Conservation (phyloP, 202 grass and related monocot genomes). For the Schoenoplectus triqueter region DNA sequence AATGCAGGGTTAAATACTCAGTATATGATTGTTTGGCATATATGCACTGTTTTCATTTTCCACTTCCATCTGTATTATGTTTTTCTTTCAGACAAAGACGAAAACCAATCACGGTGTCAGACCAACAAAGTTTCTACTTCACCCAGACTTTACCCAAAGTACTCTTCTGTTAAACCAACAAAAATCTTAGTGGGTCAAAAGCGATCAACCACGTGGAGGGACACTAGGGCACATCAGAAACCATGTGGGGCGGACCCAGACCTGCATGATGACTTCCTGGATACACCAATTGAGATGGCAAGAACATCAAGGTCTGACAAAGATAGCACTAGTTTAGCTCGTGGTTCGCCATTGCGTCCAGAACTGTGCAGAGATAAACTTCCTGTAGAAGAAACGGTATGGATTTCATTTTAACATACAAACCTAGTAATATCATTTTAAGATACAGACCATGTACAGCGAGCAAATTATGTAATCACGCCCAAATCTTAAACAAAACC, state of each 20-base stretch:
- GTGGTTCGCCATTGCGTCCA: background rate
- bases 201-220: conserved; percentile 63
- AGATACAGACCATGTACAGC: background rate
- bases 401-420: background rate
- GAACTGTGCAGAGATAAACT: background rate
- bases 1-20: background rate
- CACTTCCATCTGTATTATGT: background rate
- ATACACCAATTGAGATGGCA: conserved; percentile 74
- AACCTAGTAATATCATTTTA: background rate
- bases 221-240: conserved; percentile 65
- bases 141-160: conserved; percentile 43
- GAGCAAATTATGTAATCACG: background rate
- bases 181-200: conserved; percentile 42
- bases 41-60: no score
- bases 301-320: conserved; percentile 43
- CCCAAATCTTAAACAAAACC: background rate
- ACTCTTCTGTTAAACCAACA: conserved; percentile 38
- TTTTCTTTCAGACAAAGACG: conserved; percentile 11
- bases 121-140: conserved; percentile 31
- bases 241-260: conserved; percentile 65
- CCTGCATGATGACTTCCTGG: conserved; percentile 90
- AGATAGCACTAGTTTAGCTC: conserved; percentile 8
- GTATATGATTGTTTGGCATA: no score
- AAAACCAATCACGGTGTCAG: conserved; percentile 30
- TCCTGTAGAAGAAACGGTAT: conserved; percentile 31